Percentiles rank a stretch among this genome's conserved stretches.
Evolutionary conservation across 2,329 filamentous ascomycete species (phyloP).

Genomic region (Microdochium nivale): DNA sequence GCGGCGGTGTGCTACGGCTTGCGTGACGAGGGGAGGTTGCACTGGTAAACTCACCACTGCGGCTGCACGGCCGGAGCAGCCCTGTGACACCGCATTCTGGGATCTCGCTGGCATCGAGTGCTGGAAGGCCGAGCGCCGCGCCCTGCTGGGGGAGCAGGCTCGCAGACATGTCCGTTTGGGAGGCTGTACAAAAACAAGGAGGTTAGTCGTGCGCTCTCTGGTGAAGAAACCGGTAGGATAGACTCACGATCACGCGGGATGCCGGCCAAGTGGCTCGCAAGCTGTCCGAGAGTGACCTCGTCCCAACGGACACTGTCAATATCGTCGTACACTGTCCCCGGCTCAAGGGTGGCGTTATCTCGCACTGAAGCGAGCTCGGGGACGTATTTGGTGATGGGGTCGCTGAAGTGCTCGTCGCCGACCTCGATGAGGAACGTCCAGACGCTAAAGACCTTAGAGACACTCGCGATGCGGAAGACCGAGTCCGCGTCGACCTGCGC

Average conservation of each 20-base stretch:
- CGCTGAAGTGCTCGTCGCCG: conserved; percentile 28
- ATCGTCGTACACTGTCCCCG: conserved; percentile 7
- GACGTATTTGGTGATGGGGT: conserved; percentile 30
- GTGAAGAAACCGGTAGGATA: not conserved
- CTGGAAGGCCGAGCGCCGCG: conserved; percentile 4
- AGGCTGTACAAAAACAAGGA: conserved; percentile 3
- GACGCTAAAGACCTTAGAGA: conserved; percentile 35
- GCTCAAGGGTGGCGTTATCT: conserved; percentile 4
- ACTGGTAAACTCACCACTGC: conserved; percentile 6
- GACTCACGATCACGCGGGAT: conserved; percentile 25
- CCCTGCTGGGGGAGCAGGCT: conserved; percentile 1
- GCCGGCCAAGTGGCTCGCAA: conserved; percentile 26
- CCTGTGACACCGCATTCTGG: conserved; percentile 4
- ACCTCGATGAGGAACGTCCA: conserved; percentile 29
- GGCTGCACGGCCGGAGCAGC: conserved; percentile 5
- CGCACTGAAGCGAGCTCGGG: conserved; percentile 23
- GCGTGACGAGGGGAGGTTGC: too few species aligned
- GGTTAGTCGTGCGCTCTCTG: not conserved
- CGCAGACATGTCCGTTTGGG: conserved; percentile 5
- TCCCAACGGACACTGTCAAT: conserved; percentile 20
- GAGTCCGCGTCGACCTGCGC: conserved; percentile 19
- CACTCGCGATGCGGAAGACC: conserved; percentile 30
- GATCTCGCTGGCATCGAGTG: conserved; percentile 1
- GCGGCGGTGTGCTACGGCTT: conserved; percentile 5
- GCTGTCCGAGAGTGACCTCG: conserved; percentile 24